Evolutionary conservation across 2,329 filamentous ascomycete genomes (phyloP).

Genomic region (Stachybotrys elegans): DNA sequence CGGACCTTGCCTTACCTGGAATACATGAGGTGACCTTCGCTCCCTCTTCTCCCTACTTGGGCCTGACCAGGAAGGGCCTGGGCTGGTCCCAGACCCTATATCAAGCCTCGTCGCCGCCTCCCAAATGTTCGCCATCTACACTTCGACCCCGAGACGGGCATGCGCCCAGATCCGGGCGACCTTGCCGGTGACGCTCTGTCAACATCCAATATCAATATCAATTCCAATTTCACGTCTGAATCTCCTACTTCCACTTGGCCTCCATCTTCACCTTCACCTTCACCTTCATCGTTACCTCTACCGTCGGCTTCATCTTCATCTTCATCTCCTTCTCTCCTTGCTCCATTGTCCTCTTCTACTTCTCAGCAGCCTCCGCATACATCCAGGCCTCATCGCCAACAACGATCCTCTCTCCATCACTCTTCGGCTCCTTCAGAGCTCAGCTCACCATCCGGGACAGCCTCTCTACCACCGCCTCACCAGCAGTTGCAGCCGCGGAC

Average conservation of each 20-base stretch:
- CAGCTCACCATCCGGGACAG: no score
- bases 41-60: no score
- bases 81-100: no score
- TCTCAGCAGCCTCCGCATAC: no score
- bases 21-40: no score
- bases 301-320: background rate
- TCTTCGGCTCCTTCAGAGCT: background rate
- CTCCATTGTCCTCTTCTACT: background rate
- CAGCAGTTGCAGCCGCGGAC: no score
- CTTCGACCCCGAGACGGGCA: background rate
- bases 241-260: background rate
- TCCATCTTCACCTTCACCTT: background rate
- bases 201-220: no score
- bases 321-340: background rate
- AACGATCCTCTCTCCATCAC: no score
- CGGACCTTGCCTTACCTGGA: no score
- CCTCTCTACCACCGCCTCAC: no score
- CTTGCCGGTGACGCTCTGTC: background rate
- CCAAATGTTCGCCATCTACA: background rate
- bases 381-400: no score
- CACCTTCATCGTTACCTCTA: background rate
- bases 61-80: no score
- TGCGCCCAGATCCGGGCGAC: constrained; percentile 1
- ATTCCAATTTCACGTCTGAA: background rate
- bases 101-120: background rate